A percentile compares a stretch with the other conserved stretches of the same genome.
These are phyloP conservation scores for Discostella stelligeroides DNA, from an alignment of 108 stramenopile species.

Conservation along the genomic window DNA sequence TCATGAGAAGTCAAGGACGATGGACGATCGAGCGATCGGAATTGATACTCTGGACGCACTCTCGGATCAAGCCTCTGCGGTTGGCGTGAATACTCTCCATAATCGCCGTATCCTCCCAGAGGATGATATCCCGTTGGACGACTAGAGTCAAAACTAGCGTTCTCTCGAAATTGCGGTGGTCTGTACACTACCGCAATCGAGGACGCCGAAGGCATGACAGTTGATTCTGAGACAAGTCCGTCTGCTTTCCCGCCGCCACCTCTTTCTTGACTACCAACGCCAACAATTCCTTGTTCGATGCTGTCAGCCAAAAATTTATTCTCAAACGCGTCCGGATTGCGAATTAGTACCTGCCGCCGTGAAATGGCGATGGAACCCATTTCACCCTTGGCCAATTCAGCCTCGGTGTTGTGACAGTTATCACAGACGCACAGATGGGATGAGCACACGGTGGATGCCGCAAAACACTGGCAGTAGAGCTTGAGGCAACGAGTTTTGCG, in stretches of 20 bases:
- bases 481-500: slow-evolving; percentile 76
- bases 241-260: not conserved
- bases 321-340: slow-evolving; percentile 80
- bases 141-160: not conserved
- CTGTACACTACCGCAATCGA: slow-evolving; percentile 3
- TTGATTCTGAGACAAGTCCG: not conserved
- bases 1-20: slow-evolving; percentile 11
- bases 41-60: slow-evolving; percentile 22
- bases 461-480: slow-evolving; percentile 91
- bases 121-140: not conserved
- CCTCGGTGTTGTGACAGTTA: slow-evolving; percentile 65
- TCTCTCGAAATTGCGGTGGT: slow-evolving; percentile 6
- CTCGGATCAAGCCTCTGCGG: too few relatives aligned
- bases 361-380: slow-evolving; percentile 55
- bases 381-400: slow-evolving; percentile 37
- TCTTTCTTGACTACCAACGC: not conserved
- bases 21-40: slow-evolving; percentile 41
- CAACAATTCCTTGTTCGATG: not conserved
- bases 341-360: slow-evolving; percentile 57
- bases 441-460: slow-evolving; percentile 64
- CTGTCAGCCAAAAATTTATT: slow-evolving; percentile 55
- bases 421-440: slow-evolving; percentile 67
- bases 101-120: slow-evolving; percentile 1
- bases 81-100: not conserved
- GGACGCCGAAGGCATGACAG: not conserved